Base-by-base conservation (phyloP, 1,284 basidiomycete species). In the Papiliotrema laurentii region DNA sequence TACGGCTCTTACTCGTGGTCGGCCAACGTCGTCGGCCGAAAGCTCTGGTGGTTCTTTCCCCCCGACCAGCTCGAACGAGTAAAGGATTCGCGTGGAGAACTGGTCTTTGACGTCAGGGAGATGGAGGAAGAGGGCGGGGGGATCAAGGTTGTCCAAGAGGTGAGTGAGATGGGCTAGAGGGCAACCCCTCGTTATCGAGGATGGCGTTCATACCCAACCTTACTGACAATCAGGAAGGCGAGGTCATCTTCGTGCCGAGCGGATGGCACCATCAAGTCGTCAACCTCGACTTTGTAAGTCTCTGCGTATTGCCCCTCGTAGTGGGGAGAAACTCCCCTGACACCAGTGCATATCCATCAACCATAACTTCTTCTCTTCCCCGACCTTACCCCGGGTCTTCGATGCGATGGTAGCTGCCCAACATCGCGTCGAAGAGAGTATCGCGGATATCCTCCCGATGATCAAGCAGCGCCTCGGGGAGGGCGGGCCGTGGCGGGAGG, bases 1-100 rank as follows among this genome's bases (percentile, higher is more conserved):
- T 79, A 81, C 61, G 75, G 72, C 4, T 78, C 76, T 13, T 81
- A 81, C 59, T 79, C 78, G 16, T 81, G 80, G 77, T 78, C 76
- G 5, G 78, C 79, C 2, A 81, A 82, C 57, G 60, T 81, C 5
- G 68, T 76, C 16, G 80, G 80, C 0, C 59, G 73, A 6, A 82
- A 82, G 55, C 48, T 69, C 6, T 82, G 80, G 80, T 75, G 73
- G 63, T 59, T 82, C 4, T 79, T 80, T 50, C 76, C 77, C 6
- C 80, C 80, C 0, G 59, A 57, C 0, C 50, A 59, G 11, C 59
- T 73, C 0, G 57, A 62, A 10, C 38, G 57, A 19, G 51, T 77
- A 10, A 63, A 64, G 1, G 60, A 60, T 24, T 18, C 42, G 2
- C 21, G 56, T 35, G 63, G 56, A 13, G 59, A 69, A 35, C 45